Base-by-base conservation (phyloP, 2,329 filamentous ascomycete genomes). In the Ambrosiella xylebori region DNA sequence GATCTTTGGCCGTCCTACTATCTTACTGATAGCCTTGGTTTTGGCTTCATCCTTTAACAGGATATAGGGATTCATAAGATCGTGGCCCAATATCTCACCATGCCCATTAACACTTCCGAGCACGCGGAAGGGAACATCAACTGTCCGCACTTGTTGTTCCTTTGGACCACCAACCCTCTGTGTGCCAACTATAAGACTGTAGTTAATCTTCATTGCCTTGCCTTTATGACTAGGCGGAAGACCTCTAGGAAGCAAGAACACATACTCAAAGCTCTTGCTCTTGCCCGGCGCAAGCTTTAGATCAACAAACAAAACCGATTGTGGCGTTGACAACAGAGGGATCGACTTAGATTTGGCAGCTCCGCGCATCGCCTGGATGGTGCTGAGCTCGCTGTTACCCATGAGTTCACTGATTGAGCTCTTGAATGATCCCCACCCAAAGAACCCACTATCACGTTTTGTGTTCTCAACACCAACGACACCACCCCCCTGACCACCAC, bases 221-320 rank as follows among this genome's bases (percentile, higher is more conserved):
- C 93, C 93, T 64, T 85, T 85, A 68, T 97, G 88, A 12, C 82
- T 88, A 6, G 93, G 91, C 19, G 93, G 93, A n/a, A 98, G 71
- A 0, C 91, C 91, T 65, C 82, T 84, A 0, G 93, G 93, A 57
- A 98, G 72, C 50, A 79, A 84, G 68, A 96, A 96, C 1, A 81
- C 79, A 68, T 96, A 98, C 54, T 86, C 87, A 65, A 86, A 98
- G 53, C 83, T 85, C 64, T 81, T 84, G 68, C 88, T 94, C 70
- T 98, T 89, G 1, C 91, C 93, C 0, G 93, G 90, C 6, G 79
- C 84, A 19, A 98, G 77, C 64, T 85, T 82, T 58, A 98, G 74
- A 68, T 98, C 90, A 57, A 98, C 93, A 68, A 98, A 98, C 11
- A 98, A 73, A 61, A 98, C 88, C 1, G 89, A 95, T 70, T 97